Conservation (phyloP, 2,329 filamentous ascomycete species). For the Alternaria sp. region DNA sequence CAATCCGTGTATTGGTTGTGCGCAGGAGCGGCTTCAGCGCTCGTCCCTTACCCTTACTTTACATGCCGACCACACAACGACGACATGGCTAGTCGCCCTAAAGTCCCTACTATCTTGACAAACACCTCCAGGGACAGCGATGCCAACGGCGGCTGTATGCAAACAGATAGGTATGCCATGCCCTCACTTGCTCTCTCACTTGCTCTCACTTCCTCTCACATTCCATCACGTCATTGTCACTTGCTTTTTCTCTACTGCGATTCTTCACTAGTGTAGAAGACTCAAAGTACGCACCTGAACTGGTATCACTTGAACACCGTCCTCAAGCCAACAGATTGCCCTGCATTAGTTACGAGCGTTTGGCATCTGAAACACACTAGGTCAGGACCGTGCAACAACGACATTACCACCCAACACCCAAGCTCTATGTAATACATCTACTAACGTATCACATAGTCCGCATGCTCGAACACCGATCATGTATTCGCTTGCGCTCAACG, state of each 20-base stretch:
- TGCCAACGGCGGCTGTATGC: not conserved
- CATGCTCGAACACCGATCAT: not conserved
- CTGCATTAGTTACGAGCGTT: not conserved
- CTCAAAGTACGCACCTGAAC: not conserved
- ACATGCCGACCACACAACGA: not conserved
- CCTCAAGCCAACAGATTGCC: not conserved
- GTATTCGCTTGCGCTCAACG: not conserved
- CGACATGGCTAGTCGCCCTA: slow-evolving; percentile 2
- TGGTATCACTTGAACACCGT: not conserved
- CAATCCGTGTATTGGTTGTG: slow-evolving; percentile 3
- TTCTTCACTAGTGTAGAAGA: not conserved
- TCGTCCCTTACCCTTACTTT: not conserved
- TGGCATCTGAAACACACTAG: not conserved
- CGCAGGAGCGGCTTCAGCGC: slow-evolving; percentile 6
- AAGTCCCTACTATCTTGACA: not conserved
- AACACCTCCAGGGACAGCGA: not conserved
- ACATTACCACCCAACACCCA: not conserved
- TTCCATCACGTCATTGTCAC: not conserved
- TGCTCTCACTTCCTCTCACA: too few species aligned
- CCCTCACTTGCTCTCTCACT: not conserved
- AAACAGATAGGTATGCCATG: not conserved
- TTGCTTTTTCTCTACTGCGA: not conserved
- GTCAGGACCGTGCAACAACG: not conserved
- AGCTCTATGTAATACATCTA: not conserved
- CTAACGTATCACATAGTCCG: slow-evolving; percentile 1